phyloP scores from a whole-genome alignment of 148 eudicot species.

The Polygonum maritimum region DNA sequence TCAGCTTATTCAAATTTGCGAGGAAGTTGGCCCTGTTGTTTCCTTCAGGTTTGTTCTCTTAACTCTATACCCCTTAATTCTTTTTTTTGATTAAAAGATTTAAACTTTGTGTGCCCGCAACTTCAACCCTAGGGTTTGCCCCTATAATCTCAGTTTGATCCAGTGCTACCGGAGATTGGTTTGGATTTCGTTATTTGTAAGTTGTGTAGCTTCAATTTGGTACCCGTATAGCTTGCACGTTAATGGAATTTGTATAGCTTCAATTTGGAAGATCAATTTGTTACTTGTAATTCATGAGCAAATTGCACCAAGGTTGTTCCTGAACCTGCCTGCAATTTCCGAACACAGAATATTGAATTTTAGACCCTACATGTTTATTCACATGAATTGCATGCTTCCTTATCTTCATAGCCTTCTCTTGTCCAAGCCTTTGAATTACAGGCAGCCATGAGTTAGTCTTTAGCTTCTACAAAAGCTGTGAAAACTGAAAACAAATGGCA shows the following conservation, averaged over 20 bases:
- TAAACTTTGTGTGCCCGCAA: not conserved
- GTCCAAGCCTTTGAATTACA: not conserved
- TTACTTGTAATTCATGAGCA: not conserved
- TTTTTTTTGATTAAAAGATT: not conserved
- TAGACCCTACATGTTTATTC: not conserved
- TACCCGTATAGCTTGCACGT: not conserved
- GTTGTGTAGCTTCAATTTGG: not conserved
- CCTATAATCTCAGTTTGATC: not conserved
- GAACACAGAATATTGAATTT: not conserved
- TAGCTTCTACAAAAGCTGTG: not conserved
- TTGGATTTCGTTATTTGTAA: not conserved
- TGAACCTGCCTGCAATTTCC: not conserved
- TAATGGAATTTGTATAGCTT: not conserved
- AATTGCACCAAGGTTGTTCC: not conserved
- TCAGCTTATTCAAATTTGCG: conserved; percentile 87
- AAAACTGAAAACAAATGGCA: not conserved
- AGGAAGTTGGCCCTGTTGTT: conserved; percentile 97
- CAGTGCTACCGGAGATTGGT: not conserved
- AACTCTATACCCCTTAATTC: not conserved
- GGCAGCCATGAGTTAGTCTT: not conserved
- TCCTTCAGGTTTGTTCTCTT: conserved; percentile 66
- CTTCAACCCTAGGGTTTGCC: conserved; percentile 6
- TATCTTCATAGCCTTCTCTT: not conserved
- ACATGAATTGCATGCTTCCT: not conserved
- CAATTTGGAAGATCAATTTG: not conserved